Evolutionary conservation across 1,139 yeast species (phyloP).

Genomic region (Hansenula sp.): DNA sequence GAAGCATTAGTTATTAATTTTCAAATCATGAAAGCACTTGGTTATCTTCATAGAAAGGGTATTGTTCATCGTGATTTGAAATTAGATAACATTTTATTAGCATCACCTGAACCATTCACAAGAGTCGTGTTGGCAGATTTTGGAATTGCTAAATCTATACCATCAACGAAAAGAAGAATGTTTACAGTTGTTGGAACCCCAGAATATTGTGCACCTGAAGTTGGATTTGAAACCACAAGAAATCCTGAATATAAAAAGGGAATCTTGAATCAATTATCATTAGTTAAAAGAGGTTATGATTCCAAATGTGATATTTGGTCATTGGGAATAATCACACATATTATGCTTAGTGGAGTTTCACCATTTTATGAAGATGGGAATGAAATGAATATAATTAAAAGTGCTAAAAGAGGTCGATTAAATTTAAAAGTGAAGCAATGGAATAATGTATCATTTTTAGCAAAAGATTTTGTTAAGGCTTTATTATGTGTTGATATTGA

Average conservation of each 20-base stretch:
- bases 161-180: conserved; percentile 35
- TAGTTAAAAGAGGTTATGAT: conserved; percentile 38
- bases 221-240: conserved; percentile 35
- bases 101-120: conserved; percentile 47
- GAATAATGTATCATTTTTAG: conserved; percentile 34
- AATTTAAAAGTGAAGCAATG: conserved; percentile 39
- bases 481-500: conserved; percentile 37
- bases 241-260: conserved; percentile 10
- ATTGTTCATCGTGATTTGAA: conserved; percentile 54
- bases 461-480: conserved; percentile 39
- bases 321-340: conserved; percentile 54
- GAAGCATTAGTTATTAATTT: conserved; percentile 51
- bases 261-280: conserved; percentile 2
- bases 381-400: conserved; percentile 32
- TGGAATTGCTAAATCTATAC: conserved; percentile 51
- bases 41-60: conserved; percentile 47
- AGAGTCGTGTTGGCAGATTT: conserved; percentile 59
- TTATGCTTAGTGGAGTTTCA: conserved; percentile 54
- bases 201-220: conserved; percentile 69
- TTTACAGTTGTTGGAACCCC: conserved; percentile 63
- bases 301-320: conserved; percentile 68
- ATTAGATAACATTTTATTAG: conserved; percentile 51
- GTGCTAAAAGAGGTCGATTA: conserved; percentile 38
- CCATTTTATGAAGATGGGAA: conserved; percentile 52
- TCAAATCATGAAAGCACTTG: conserved; percentile 52